Base-by-base conservation (phyloP, 805 yeast species). In the Yarrowia deformans region DNA sequence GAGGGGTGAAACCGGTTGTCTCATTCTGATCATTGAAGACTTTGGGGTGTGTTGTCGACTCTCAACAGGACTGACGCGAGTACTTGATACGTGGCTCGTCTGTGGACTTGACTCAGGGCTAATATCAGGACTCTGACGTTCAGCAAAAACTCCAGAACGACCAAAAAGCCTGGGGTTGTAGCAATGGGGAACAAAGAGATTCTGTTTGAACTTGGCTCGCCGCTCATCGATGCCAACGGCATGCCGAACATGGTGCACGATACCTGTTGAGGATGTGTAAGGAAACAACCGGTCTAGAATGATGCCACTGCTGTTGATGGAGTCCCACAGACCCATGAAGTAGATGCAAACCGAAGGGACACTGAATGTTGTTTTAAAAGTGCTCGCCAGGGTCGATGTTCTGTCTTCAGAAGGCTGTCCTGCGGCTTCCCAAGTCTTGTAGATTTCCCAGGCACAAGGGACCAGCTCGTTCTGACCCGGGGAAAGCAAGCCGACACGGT, bases 271-370 rank as follows among this genome's bases (percentile, higher is more conserved):
- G 1, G 87, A 83, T 0, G 88, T 82, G 72, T 80, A 87, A 0
- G 91, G 90, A 70, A 88, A 88, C 74, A 86, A 70, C 48, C 85
- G 76, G 74, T 88, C 90, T 50, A 85, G 78, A 3, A 87, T 70
- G 8, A 87, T 73, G 0, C 91, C 91, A 19, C 87, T 87, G 1
- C 90, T 87, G 74, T 87, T 87, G 19, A 88, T 87, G 0, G 90
- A 85, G 77, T 88, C 91, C 83, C 88, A 88, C 23, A 88, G 75
- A 0, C 91, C 91, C 83, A 87, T 84, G 69, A 87, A 86, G 71
- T 83, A 83, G 63, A 88, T 81, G 9, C 72, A 73, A 3, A 85
- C 83, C 4, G 79, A 72, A 56, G 68, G 68, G 12, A 87, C 77
- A 19, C 85, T 83, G 73, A 88, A 88, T 0, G 88, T 85, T 61